phyloP scores from a whole-genome alignment of 345 rosid genomes.

The Linum lewisii region DNA sequence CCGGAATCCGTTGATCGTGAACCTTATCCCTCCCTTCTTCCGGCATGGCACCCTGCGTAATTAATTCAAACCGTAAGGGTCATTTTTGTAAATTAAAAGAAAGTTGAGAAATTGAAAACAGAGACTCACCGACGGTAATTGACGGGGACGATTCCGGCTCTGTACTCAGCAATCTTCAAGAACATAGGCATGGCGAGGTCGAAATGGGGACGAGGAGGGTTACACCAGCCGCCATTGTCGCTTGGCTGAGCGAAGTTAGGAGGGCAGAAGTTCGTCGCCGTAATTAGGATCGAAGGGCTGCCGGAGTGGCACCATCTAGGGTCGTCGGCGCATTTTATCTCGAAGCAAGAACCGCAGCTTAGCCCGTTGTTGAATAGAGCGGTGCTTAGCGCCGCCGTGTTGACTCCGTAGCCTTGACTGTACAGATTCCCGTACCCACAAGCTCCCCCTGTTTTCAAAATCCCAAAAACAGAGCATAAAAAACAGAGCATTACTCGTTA shows the following conservation, averaged over 20 bases:
- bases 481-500: too few relatives aligned
- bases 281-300: not conserved
- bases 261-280: not conserved
- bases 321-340: not conserved
- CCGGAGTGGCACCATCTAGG: not conserved
- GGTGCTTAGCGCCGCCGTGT: not conserved
- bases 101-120: too few relatives aligned
- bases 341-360: not conserved
- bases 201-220: not conserved
- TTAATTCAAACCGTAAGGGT: too few relatives aligned
- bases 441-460: not conserved
- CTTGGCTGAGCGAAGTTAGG: not conserved
- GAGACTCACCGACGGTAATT: not conserved
- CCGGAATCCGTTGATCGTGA: not conserved
- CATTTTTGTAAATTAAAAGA: too few relatives aligned
- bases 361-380: not conserved
- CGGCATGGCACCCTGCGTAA: not conserved
- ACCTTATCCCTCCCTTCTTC: not conserved
- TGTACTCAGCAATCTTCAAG: not conserved
- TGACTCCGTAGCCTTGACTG: not conserved
- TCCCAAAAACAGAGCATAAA: too few relatives aligned
- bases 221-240: not conserved
- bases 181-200: not conserved
- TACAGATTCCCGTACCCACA: not conserved
- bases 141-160: not conserved